Conservation (phyloP, 208 protist species). For the Trypanosoma rangeli region DNA sequence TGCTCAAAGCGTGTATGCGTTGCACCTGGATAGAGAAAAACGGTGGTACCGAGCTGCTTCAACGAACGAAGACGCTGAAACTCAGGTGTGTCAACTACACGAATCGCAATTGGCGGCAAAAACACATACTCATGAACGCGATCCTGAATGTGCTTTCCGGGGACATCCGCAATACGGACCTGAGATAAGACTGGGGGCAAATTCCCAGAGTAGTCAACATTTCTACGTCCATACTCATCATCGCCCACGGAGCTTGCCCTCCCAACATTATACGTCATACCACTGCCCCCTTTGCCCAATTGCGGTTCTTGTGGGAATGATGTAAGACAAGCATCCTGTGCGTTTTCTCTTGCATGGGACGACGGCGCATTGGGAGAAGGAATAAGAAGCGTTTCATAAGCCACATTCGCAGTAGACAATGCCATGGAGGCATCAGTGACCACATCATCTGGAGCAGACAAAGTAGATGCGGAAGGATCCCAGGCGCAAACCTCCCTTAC, state of each 20-base stretch:
- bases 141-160: conserved; percentile 76
- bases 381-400: not conserved
- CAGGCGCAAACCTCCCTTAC: not conserved
- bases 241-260: not conserved
- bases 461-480: not conserved
- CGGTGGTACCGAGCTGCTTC: conserved; percentile 80
- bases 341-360: not conserved
- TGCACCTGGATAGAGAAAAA: conserved; percentile 83
- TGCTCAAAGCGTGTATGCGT: conserved; percentile 90
- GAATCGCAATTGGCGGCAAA: conserved; percentile 80
- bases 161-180: conserved; percentile 1
- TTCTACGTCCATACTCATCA: not conserved
- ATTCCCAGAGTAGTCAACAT: not conserved
- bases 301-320: not conserved
- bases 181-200: not conserved
- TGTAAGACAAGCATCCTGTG: not conserved
- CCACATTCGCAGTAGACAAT: not conserved
- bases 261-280: not conserved
- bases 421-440: not conserved
- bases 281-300: not conserved
- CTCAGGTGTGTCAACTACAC: conserved; percentile 86
- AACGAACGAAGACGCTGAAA: conserved; percentile 89
- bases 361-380: not conserved
- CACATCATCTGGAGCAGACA: not conserved
- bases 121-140: conserved; percentile 94